Base-by-base conservation (phyloP, 2,329 filamentous ascomycete species). In the Calonectria hawksworthii region DNA sequence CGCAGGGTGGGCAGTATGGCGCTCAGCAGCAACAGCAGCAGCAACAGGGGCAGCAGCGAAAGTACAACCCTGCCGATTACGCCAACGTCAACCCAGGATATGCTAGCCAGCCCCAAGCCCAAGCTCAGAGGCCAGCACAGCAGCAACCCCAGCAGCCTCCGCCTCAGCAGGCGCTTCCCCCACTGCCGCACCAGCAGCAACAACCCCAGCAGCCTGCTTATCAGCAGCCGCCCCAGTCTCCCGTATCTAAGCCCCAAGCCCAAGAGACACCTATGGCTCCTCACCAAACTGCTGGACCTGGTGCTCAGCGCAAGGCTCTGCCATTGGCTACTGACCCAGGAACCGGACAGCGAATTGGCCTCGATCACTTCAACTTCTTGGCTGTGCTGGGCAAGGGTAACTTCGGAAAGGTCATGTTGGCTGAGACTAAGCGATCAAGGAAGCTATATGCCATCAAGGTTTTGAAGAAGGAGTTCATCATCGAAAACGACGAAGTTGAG, bases 401-500 rank as follows among this genome's bases (percentile, higher is more conserved):
- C 87, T 99, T 99, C 83, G 97, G 97, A 85, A 99, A 99, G 87
- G 97, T 99, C 87, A 99, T 99, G 97, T 89, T 99, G 85, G 97
- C 97, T 2, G 98, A 99, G 87, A 98, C 97, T 1, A 99, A 99
- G 89, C 93, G 93, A 70, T 93, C 94, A 13, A 95, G 96, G 85
- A 94, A 96, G 85, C 89, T 99, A 10, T 99, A 99, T 84, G 97
- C 97, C 72, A 99, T 99, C 86, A 99, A 99, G 87, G 97, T 99
- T 47, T 88, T 99, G 80, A 99, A 99, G 91, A 99, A 99, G 88
- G 97, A 99, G 85, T 99, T 99, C 85, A 99, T 99, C 83, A 99
- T 99, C 76, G 98, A 99, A 84, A 98, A 99, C 78, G 97, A 99
- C 83, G 97, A 99, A 87, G 97, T 99, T 10, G 97, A 99, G 86